These are phyloP conservation scores for Tieghemostelium lacteum DNA, from an alignment of 78 protist species.

Conservation along the genomic window DNA sequence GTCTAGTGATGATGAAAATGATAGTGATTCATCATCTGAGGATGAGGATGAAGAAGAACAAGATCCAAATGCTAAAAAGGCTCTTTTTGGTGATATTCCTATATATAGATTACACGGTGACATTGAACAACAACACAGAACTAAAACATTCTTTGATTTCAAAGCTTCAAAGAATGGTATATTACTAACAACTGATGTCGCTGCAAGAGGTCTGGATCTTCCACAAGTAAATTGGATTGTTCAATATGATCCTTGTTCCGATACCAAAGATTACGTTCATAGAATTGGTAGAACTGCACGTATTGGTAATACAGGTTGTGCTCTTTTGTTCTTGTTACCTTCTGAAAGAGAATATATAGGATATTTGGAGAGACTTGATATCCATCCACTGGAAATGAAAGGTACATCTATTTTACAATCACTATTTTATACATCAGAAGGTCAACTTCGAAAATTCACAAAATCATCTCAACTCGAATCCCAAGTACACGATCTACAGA, in stretches of 20 bases:
- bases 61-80: not conserved
- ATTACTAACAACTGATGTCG: constrained; percentile 92
- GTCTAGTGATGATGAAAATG: not conserved
- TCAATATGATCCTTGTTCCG: constrained; percentile 95
- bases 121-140: constrained; percentile 87
- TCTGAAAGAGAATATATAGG: constrained; percentile 74
- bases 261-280: constrained; percentile 96
- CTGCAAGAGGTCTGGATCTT: constrained; percentile 95
- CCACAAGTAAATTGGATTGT: constrained; percentile 92
- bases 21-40: not conserved
- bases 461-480: constrained; percentile 87
- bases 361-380: constrained; percentile 13
- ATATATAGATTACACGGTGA: constrained; percentile 91
- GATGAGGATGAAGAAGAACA: constrained; percentile 12
- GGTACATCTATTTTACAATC: constrained; percentile 41
- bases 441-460: constrained; percentile 79
- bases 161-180: constrained; percentile 83
- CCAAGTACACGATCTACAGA: constrained; percentile 86
- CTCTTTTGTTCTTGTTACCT: constrained; percentile 86
- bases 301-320: constrained; percentile 91
- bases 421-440: constrained; percentile 52
- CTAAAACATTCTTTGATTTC: constrained; percentile 78
- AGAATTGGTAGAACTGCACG: constrained; percentile 99
- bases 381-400: constrained; percentile 67
- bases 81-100: constrained; percentile 26